A percentile compares a stretch with the other conserved stretches of the same genome.
Evolutionary conservation across 1,139 yeast genomes (phyloP).

Genomic region (Suhomyces ambrosiae): DNA sequence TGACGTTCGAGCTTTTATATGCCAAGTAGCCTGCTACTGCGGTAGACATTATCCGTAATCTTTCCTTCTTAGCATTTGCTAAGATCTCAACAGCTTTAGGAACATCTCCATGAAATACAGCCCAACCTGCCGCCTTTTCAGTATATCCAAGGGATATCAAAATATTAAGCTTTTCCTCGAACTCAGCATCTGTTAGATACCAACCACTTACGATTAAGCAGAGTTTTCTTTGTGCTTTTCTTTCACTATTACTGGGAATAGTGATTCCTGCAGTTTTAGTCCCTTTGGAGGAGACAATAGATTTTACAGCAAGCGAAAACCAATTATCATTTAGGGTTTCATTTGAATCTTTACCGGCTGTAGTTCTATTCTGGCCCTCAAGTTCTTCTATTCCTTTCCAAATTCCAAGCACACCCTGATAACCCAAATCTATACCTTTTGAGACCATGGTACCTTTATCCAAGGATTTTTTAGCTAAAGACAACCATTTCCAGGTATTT

Average conservation of each 20-base stretch:
- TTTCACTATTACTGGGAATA: slow-evolving; percentile 51
- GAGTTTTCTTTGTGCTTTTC: slow-evolving; percentile 66
- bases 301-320: slow-evolving; percentile 47
- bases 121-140: slow-evolving; percentile 98
- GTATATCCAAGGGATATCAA: slow-evolving; percentile 62
- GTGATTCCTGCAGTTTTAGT: slow-evolving; percentile 49
- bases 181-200: slow-evolving; percentile 78
- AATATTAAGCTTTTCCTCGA: slow-evolving; percentile 66
- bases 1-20: slow-evolving; percentile 59
- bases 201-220: slow-evolving; percentile 90
- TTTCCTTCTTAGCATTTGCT: slow-evolving; percentile 57
- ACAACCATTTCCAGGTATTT: slow-evolving; percentile 90
- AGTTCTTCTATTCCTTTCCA: slow-evolving; percentile 82
- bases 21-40: slow-evolving; percentile 94
- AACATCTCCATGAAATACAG: slow-evolving; percentile 90
- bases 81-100: slow-evolving; percentile 76
- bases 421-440: slow-evolving; percentile 75
- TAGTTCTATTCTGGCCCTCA: slow-evolving; percentile 51
- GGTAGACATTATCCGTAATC: slow-evolving; percentile 79
- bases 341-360: slow-evolving; percentile 24
- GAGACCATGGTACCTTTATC: slow-evolving; percentile 70
- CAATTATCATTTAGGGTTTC: slow-evolving; percentile 43
- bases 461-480: slow-evolving; percentile 67
- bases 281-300: slow-evolving; percentile 46
- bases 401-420: slow-evolving; percentile 83